A percentile compares a stretch with the other conserved stretches of the same genome.
These are phyloP conservation scores for Meira nashicola DNA, from an alignment of 1,284 basidiomycete genomes.

Conservation along the genomic window DNA sequence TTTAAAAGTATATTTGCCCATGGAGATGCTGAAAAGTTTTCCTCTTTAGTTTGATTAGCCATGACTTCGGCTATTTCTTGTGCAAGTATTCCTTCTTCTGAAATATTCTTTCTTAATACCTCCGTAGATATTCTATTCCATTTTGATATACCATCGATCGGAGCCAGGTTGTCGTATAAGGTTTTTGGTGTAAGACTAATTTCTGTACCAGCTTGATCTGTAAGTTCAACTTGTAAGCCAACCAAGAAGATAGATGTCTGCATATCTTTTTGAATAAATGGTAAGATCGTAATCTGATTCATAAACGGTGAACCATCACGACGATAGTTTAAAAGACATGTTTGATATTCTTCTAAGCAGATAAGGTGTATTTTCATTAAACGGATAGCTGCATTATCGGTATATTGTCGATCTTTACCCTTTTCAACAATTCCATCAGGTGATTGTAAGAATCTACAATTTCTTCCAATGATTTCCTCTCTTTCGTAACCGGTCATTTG, in stretches of 20 bases:
- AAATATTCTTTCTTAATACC: neutral
- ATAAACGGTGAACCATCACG: constrained; percentile 33
- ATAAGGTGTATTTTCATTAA: too few relatives aligned
- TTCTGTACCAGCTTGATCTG: constrained; percentile 77
- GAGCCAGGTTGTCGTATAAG: constrained; percentile 35
- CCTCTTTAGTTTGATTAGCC: too few relatives aligned
- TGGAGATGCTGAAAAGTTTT: constrained; percentile 22
- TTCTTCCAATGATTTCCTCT: constrained; percentile 33
- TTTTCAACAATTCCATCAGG: constrained; percentile 21
- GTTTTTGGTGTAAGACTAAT: constrained; percentile 55
- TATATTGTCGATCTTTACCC: constrained; percentile 24
- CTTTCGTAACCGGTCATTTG: constrained; percentile 36
- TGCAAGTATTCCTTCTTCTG: constrained; percentile 8
- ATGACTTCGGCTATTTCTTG: constrained; percentile 16
- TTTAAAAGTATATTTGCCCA: constrained; percentile 43
- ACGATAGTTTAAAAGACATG: constrained; percentile 45
- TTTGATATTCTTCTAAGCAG: constrained; percentile 19
- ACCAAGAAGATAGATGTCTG: constrained; percentile 63
- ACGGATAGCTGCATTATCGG: constrained; percentile 26
- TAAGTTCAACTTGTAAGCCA: constrained; percentile 76
- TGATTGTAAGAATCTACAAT: constrained; percentile 45
- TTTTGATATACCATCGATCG: too few relatives aligned
- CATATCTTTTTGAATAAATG: constrained; percentile 20
- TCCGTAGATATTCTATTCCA: neutral
- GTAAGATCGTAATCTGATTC: constrained; percentile 40